Conservation (phyloP, 345 rosid genomes). For the Euclidium syriacum region DNA sequence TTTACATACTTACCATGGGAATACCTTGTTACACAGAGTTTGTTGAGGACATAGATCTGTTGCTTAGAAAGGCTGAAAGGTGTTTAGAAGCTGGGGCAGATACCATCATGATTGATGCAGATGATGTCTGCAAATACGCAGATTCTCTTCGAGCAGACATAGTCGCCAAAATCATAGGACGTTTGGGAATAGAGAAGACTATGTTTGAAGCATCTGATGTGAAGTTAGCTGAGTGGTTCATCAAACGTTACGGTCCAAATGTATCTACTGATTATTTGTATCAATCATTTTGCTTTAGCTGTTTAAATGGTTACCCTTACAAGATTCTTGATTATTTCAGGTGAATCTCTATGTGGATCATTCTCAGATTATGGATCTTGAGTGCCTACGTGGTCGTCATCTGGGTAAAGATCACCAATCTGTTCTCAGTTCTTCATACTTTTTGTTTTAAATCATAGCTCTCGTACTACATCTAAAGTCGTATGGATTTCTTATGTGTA, state of each 20-base stretch:
- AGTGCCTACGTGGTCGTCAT: constrained; percentile 72
- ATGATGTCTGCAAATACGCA: constrained; percentile 68
- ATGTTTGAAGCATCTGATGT: constrained; percentile 88
- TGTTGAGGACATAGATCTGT: constrained; percentile 75
- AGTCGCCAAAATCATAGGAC: constrained; percentile 74
- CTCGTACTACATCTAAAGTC: background rate
- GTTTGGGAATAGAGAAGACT: constrained; percentile 81
- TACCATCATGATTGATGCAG: constrained; percentile 90
- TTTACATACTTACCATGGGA: background rate
- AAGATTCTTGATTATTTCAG: constrained; percentile 33
- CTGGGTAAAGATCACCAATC: constrained; percentile 54
- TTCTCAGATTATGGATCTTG: constrained; percentile 81
- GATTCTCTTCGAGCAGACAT: constrained; percentile 69
- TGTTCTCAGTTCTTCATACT: constrained; percentile 48
- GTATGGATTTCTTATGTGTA: constrained; percentile 8
- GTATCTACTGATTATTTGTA: constrained; percentile 29
- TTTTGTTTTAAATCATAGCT: constrained; percentile 31
- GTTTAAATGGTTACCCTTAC: background rate
- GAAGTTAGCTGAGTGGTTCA: constrained; percentile 76
- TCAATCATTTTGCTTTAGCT: background rate
- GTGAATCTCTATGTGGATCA: constrained; percentile 93
- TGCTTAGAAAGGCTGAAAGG: constrained; percentile 90
- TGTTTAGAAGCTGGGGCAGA: constrained; percentile 96
- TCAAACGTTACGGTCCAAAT: constrained; percentile 74
- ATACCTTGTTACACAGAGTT: constrained; percentile 36